phyloP scores from a whole-genome alignment of 2,329 filamentous ascomycete genomes.

The Ilyonectria sp. region DNA sequence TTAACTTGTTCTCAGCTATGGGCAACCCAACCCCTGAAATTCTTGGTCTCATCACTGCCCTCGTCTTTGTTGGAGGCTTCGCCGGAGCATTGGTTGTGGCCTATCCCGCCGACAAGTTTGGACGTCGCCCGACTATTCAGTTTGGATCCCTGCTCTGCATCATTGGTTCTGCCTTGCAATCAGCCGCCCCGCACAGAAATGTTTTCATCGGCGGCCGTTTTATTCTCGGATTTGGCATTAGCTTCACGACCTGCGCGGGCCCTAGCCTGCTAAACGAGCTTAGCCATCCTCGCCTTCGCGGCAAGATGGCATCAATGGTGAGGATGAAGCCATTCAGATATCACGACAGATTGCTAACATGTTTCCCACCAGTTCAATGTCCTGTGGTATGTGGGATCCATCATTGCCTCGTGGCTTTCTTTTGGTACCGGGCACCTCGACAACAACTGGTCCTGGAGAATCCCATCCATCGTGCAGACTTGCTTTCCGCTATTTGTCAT shows the following conservation, averaged over 20 bases:
- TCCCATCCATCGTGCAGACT: conserved; percentile 26
- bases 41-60: conserved; percentile 12
- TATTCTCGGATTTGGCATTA: conserved; percentile 5
- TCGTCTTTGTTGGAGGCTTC: conserved; percentile 16
- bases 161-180: conserved; percentile 3
- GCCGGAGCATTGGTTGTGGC: conserved; percentile 7
- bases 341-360: no score
- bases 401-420: conserved; percentile 29
- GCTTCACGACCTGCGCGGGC: conserved; percentile 12
- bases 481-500: conserved; percentile 9
- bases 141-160: conserved; percentile 4
- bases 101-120: conserved; percentile 4
- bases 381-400: conserved; percentile 24
- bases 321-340: not conserved
- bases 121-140: conserved; percentile 2
- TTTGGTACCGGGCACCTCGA: conserved; percentile 25
- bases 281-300: not conserved
- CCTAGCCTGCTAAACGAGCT: conserved; percentile 17
- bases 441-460: conserved; percentile 31
- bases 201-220: conserved; percentile 16
- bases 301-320: not conserved
- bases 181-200: not conserved
- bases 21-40: conserved; percentile 6
- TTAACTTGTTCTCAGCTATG: conserved; percentile 3
- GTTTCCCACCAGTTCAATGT: not conserved